These are phyloP conservation scores for Pseudomicrostroma phylloplanum DNA, from an alignment of 1,284 basidiomycete species.

Conservation along the genomic window DNA sequence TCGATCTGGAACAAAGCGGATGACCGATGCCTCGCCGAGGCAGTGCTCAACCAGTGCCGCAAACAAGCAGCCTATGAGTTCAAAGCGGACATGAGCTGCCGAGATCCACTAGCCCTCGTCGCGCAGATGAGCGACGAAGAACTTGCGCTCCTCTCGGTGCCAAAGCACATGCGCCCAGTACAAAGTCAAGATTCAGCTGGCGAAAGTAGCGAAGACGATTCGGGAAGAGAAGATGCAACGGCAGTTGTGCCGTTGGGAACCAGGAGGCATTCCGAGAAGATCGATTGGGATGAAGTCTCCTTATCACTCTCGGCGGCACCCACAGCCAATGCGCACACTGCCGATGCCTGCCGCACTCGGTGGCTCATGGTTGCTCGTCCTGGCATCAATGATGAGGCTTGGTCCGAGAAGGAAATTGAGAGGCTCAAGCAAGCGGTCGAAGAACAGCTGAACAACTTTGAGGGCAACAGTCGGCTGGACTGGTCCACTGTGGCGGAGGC, in stretches of 20 bases:
- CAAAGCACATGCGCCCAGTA: neutral
- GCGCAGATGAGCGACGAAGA: neutral
- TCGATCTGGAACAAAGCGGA: neutral
- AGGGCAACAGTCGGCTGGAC: neutral
- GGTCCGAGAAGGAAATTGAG: neutral
- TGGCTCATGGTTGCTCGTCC: slow-evolving; percentile 2
- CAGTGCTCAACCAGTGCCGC: neutral
- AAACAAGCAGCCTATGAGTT: neutral
- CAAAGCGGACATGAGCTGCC: neutral
- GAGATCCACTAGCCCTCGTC: neutral
- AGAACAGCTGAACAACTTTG: neutral
- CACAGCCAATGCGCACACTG: neutral
- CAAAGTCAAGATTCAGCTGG: neutral
- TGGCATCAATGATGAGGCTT: neutral
- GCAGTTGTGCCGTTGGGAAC: too few relatives aligned
- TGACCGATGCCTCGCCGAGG: neutral
- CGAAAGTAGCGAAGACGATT: too few relatives aligned
- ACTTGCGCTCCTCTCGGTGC: neutral
- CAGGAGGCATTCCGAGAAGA: neutral
- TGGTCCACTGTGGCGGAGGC: too few relatives aligned
- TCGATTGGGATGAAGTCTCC: neutral
- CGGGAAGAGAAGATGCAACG: too few relatives aligned
- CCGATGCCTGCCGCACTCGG: neutral
- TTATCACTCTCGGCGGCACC: neutral
- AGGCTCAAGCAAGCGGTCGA: neutral